Evolutionary conservation across 1,284 basidiomycete species (phyloP).

Genomic region (Tremellales sp.): DNA sequence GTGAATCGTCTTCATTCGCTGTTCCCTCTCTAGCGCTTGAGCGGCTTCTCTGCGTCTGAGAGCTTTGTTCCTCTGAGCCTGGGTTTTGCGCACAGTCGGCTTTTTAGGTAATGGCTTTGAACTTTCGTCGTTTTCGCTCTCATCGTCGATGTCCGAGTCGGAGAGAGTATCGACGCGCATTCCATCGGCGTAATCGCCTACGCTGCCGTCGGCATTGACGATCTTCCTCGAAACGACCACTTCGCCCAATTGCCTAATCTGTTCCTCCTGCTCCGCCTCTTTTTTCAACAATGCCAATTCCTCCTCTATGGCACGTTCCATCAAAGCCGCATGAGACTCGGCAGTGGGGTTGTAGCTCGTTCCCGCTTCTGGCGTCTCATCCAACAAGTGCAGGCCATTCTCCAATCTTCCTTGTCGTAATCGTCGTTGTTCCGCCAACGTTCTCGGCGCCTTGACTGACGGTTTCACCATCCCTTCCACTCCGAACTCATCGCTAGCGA

Average conservation of each 20-base stretch:
- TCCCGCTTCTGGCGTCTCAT: slow-evolving; percentile 66
- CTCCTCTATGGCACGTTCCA: slow-evolving; percentile 64
- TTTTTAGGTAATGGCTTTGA: slow-evolving; percentile 49
- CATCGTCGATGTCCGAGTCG: slow-evolving; percentile 51
- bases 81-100: slow-evolving; percentile 63
- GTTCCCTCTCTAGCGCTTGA: slow-evolving; percentile 11
- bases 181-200: slow-evolving; percentile 47
- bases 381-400: slow-evolving; percentile 7
- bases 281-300: slow-evolving; percentile 61
- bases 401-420: neutral
- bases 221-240: slow-evolving; percentile 55
- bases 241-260: slow-evolving; percentile 52
- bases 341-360: slow-evolving; percentile 90
- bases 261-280: slow-evolving; percentile 57
- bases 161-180: slow-evolving; percentile 58
- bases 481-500: slow-evolving; percentile 30
- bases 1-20: slow-evolving; percentile 21
- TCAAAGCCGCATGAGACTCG: slow-evolving; percentile 68
- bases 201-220: slow-evolving; percentile 30
- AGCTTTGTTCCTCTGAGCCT: slow-evolving; percentile 47
- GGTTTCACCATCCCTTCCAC: slow-evolving; percentile 33
- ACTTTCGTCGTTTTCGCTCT: slow-evolving; percentile 33
- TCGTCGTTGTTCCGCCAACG: slow-evolving; percentile 27
- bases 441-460: slow-evolving; percentile 38
- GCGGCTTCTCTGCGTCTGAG: slow-evolving; percentile 12